Base-by-base conservation (phyloP, 345 rosid genomes). In the Brassica juncea region DNA sequence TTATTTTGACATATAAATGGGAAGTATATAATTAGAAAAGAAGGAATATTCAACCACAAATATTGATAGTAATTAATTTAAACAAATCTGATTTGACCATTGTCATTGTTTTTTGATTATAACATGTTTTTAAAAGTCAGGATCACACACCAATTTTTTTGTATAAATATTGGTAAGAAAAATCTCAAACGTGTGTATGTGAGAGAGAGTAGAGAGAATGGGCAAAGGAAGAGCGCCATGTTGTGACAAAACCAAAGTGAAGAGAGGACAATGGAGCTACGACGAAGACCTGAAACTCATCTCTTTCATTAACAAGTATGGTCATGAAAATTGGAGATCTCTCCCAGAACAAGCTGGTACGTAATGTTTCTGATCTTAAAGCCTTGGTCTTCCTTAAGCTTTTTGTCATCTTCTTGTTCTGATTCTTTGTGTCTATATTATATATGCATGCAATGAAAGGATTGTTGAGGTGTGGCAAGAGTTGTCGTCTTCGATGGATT, bases 231-330 rank as follows among this genome's bases (percentile, higher is more conserved):
- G 90, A 81, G 89, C 89, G 57, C 90, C 90, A 25, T 82, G 86
- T 61, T 86, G 90, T 69, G 90, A 88, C 85, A 85, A 85, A 79
- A 86, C 79, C 82, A 88, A 86, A 59, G 86, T 88, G 39, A 88
- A 87, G 79, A 88, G 88, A 80, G 92, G 92, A 68, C 92, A 90
- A 11, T 88, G 92, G 92, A 88, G 84, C 69, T 72, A 84, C 10
- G 92, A 86, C 35, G 92, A 88, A 87, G 92, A 88, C 77, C 72
- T 84, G 71, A 77, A 79, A 68, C 88, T 88, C 61, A 80, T 84
- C 74, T 79, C 84, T 52, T 78, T 84, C 77, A 85, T 88, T 52
- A 73, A 85, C 65, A 84, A 81, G 42, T 69, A 68, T 82, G 92
- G 92, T 69, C 92, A 86, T 62, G 85, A 85, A 61, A 88, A 88